phyloP scores from a whole-genome alignment of 2,329 filamentous ascomycete species.

The Ambrosiella xylebori region DNA sequence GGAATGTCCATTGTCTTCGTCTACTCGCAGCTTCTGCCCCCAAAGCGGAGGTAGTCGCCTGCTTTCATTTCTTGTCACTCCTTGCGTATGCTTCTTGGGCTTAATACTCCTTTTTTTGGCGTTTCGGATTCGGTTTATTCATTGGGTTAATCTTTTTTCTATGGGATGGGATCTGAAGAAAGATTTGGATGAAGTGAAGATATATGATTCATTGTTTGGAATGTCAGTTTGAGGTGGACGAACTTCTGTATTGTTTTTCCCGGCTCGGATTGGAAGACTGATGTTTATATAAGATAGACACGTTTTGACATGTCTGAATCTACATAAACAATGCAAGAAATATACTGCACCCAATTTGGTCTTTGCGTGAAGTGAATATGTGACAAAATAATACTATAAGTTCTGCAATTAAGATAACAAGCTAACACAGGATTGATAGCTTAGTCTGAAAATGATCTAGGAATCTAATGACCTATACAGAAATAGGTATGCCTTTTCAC shows the following conservation, averaged over 20 bases:
- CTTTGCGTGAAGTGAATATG: no score
- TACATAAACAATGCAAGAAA: slow-evolving; percentile 4
- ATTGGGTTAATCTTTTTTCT: neutral
- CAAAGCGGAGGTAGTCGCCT: neutral
- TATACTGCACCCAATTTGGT: slow-evolving; percentile 1
- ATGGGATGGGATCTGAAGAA: neutral
- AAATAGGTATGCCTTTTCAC: no score
- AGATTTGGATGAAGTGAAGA: slow-evolving; percentile 7
- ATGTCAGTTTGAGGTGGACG: slow-evolving; percentile 8
- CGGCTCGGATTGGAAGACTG: neutral
- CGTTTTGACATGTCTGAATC: slow-evolving; percentile 11
- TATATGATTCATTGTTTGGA: slow-evolving; percentile 13
- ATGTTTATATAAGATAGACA: slow-evolving; percentile 8
- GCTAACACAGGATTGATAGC: no score
- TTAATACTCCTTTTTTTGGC: slow-evolving; percentile 10
- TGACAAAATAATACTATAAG: no score
- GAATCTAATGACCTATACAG: no score
- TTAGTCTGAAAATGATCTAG: no score
- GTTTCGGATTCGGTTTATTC: slow-evolving; percentile 2
- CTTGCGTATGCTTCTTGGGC: neutral
- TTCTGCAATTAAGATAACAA: no score
- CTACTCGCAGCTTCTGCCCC: neutral
- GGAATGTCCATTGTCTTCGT: slow-evolving; percentile 6
- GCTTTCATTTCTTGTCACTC: neutral
- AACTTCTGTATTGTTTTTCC: slow-evolving; percentile 3